Evolutionary conservation across 2,329 filamentous ascomycete species (phyloP), one percentile per base, ranked within the genome.

Genomic region (Neoarthrinium moseri): DNA sequence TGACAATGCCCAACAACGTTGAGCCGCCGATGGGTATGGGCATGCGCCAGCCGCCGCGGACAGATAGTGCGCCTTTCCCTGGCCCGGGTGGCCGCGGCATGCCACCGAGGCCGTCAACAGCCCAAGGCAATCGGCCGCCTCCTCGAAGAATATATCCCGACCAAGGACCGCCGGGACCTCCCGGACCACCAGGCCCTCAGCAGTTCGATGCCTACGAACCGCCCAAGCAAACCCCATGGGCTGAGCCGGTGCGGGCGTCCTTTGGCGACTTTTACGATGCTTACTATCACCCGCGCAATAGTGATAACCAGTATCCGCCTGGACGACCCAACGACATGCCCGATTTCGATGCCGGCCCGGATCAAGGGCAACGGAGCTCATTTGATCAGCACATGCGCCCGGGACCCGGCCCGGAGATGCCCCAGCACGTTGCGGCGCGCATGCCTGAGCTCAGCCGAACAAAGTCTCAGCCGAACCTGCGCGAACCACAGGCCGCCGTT

Each of bases 391-490:
- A 72, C 21, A 69, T 72, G 62, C 67, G 64, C n/a, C 62, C 69
- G 3, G 65, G 54, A 4, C 50, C 56, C 20, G 65, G 70, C 45
- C 70, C 56, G 7, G 61, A 58, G 13, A 56, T 55, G 51, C 63
- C 72, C n/a, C 75, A 79, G 45, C 72, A 63, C 46, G 76, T 69
- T 49, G 76, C 67, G 45, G 78, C 66, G 54, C 75, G 69, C 58
- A 74, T 68, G 29, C 77, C 74, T 18, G 74, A 80, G 53, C 63
- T 84, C 41, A 78, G 72, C 48, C 76, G 78, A 49, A 80, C 82
- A 13, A 83, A 83, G 52, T 88, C 84, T 10, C 84, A 88, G 58
- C 83, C 84, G 23, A 79, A 87, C 58, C 66, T 87, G 47, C 74
- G 80, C 27, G 75, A 82, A 53, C 75, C 78, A 4, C 81, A 87